These are phyloP conservation scores for Teratosphaeria viscida DNA, from an alignment of 2,329 filamentous ascomycete genomes.

Conservation along the genomic window DNA sequence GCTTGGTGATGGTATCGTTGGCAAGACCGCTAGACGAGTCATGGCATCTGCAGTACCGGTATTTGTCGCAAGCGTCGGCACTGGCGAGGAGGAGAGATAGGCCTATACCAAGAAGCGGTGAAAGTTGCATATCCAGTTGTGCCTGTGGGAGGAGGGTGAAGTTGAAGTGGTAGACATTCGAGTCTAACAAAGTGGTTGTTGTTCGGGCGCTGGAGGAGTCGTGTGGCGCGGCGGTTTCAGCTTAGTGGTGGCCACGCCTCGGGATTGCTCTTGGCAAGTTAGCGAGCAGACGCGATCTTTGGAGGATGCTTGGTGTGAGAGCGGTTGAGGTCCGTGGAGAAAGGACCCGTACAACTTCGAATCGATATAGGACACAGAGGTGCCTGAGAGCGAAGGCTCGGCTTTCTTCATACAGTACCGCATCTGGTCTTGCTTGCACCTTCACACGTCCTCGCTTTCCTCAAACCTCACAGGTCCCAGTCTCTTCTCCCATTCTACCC, in stretches of 20 bases:
- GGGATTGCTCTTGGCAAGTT: not conserved
- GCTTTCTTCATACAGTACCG: not conserved
- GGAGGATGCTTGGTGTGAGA: too few species aligned
- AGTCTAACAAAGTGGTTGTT: not conserved
- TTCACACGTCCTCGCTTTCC: not conserved
- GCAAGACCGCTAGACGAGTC: not conserved
- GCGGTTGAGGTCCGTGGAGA: too few species aligned
- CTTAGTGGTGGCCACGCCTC: not conserved
- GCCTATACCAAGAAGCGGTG: not conserved
- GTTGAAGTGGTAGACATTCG: not conserved
- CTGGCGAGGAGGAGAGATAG: not conserved
- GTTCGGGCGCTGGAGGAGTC: not conserved
- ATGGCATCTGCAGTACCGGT: not conserved
- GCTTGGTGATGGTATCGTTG: not conserved
- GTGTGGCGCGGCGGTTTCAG: not conserved
- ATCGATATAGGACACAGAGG: not conserved
- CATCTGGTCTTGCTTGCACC: not conserved
- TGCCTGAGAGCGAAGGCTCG: not conserved
- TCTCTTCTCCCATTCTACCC: constrained; percentile 29
- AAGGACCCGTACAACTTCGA: too few species aligned
- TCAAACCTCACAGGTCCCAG: constrained; percentile 28
- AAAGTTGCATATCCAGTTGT: not conserved
- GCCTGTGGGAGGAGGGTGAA: not conserved
- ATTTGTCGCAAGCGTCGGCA: not conserved
- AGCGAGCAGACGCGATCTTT: too few species aligned